Conservation (phyloP, 176 grass and related monocot species). For the Cocos nucifera region DNA sequence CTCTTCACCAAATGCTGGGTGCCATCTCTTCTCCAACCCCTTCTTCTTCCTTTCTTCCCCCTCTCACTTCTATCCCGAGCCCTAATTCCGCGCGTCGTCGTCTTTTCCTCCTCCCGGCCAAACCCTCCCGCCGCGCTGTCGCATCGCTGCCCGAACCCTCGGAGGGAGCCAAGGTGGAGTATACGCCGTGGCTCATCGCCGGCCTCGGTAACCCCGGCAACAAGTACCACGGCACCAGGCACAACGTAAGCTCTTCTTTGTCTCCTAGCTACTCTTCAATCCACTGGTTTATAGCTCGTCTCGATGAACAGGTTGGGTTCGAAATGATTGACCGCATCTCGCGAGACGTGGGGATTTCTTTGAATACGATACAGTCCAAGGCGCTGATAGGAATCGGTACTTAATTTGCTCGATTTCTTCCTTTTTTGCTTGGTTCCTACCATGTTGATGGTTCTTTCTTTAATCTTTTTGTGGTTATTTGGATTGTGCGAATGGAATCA, state of each 20-base stretch:
- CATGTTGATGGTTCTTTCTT: neutral
- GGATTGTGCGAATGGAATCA: slow-evolving; percentile 16
- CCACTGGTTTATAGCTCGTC: no score
- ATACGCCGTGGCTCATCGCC: slow-evolving; percentile 94
- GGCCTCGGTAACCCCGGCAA: slow-evolving; percentile 83
- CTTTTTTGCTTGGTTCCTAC: no score
- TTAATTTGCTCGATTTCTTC: neutral
- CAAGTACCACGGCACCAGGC: slow-evolving; percentile 88
- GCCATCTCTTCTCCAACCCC: neutral
- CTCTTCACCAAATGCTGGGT: no score
- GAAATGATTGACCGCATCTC: slow-evolving; percentile 88
- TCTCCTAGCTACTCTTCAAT: no score
- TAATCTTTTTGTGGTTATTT: neutral
- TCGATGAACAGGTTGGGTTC: slow-evolving; percentile 55
- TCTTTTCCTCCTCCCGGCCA: neutral
- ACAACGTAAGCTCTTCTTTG: slow-evolving; percentile 50
- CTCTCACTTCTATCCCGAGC: neutral
- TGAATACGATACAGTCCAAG: slow-evolving; percentile 89
- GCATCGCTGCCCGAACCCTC: slow-evolving; percentile 47
- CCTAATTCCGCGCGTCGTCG: neutral
- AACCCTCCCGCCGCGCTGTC: neutral
- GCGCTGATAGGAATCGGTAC: slow-evolving; percentile 82
- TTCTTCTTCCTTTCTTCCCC: slow-evolving; percentile 2
- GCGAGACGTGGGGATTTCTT: slow-evolving; percentile 41
- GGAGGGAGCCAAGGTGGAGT: slow-evolving; percentile 38